Evolutionary conservation across 768 basidiomycete species (phyloP).

Genomic region (Pleurotus djamor): DNA sequence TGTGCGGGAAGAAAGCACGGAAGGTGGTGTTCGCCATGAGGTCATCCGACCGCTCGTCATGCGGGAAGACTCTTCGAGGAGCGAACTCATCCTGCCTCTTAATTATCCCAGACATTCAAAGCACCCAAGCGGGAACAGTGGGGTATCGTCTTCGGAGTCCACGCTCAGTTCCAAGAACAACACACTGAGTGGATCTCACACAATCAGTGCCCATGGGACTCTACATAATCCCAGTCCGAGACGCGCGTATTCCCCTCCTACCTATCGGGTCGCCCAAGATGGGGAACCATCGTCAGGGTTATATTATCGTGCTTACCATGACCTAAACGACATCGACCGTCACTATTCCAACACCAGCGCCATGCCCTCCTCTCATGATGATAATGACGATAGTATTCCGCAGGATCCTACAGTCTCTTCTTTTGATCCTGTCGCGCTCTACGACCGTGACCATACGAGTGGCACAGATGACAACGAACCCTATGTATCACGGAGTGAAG

Average conservation of each 20-base stretch:
- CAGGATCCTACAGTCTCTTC: neutral
- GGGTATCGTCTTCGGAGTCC: constrained; percentile 1
- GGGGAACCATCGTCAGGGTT: neutral
- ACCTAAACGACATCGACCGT: neutral
- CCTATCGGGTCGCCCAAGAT: neutral
- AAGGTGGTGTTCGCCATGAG: constrained; percentile 5
- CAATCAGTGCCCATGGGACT: constrained; percentile 1
- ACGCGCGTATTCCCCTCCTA: neutral
- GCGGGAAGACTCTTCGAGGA: constrained; percentile 1
- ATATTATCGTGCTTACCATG: neutral
- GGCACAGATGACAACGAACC: neutral
- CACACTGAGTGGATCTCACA: constrained; percentile 2
- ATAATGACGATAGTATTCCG: neutral
- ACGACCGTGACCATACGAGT: neutral
- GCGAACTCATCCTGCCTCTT: constrained; percentile 2
- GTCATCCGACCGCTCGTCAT: constrained; percentile 3
- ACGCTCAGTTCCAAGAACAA: constrained; percentile 1
- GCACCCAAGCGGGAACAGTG: neutral
- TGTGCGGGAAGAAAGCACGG: constrained; percentile 4
- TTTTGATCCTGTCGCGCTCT: neutral
- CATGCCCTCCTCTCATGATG: neutral
- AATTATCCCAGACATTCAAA: neutral
- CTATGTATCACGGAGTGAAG: neutral
- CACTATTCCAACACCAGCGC: neutral
- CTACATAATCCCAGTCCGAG: neutral